phyloP scores from a whole-genome alignment of 441 rosid species.

The Euphorbia celastroides region DNA sequence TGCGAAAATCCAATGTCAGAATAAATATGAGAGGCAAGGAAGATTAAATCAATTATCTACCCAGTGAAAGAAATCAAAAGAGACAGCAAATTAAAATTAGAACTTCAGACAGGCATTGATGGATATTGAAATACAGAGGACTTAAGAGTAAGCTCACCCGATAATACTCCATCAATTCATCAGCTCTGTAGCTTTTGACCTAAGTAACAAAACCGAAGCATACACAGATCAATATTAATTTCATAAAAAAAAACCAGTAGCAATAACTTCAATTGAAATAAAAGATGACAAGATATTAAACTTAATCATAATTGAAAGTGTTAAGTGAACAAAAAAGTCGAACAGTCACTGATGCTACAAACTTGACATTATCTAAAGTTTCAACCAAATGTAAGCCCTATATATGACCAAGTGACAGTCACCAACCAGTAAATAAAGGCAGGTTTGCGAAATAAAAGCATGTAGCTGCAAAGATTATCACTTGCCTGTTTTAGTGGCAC shows the following conservation, averaged over 20 bases:
- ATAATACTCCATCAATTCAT: constrained; percentile 80
- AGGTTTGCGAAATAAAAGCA: neutral
- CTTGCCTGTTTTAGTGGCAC: constrained; percentile 86
- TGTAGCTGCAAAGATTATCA: neutral
- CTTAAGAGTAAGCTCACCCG: constrained; percentile 38
- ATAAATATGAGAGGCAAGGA: neutral
- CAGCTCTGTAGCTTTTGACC: constrained; percentile 77
- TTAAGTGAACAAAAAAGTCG: neutral
- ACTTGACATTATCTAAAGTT: neutral
- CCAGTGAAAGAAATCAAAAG: neutral
- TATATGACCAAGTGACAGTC: neutral
- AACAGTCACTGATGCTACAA: neutral
- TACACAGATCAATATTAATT: neutral
- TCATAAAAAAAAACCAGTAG: constrained; percentile 2
- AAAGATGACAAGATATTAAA: neutral
- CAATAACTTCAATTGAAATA: neutral
- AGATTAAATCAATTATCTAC: neutral
- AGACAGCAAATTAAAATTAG: neutral
- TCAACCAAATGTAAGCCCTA: no score
- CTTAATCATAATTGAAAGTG: no score
- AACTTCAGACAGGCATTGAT: neutral
- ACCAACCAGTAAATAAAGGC: neutral
- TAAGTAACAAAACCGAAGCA: constrained; percentile 18
- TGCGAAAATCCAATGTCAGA: constrained; percentile 25
- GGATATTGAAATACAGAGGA: neutral